Conservation (phyloP, 2,329 filamentous ascomycete species). For the Acrocalymma vagum region DNA sequence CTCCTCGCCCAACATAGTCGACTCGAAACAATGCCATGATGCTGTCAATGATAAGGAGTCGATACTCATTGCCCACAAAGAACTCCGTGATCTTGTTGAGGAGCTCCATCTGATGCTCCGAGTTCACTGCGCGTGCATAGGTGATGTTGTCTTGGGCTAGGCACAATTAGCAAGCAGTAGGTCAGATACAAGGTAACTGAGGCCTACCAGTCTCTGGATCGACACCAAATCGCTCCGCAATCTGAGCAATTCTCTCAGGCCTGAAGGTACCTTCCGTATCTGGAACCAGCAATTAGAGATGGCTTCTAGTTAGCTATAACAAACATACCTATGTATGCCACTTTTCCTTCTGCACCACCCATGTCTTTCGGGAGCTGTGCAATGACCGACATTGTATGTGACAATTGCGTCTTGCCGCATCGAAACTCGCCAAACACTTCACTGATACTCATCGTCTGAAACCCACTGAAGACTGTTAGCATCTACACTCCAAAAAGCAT, state of each 20-base stretch:
- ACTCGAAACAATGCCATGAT: conserved; percentile 75
- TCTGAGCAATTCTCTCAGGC: conserved; percentile 72
- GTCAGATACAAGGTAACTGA: not conserved
- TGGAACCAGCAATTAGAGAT: conserved; percentile 46
- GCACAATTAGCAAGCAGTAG: conserved; percentile 60
- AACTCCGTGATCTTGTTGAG: conserved; percentile 68
- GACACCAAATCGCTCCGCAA: conserved; percentile 70
- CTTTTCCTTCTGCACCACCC: conserved; percentile 73
- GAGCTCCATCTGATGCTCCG: conserved; percentile 71
- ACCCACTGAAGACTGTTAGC: conserved; percentile 59
- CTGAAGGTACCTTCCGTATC: conserved; percentile 62
- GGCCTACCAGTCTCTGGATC: conserved; percentile 42
- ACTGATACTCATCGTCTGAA: conserved; percentile 75
- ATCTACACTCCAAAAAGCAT: not conserved
- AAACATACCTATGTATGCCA: conserved; percentile 68
- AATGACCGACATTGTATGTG: conserved; percentile 73
- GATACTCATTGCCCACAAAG: conserved; percentile 70
- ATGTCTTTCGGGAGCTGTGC: conserved; percentile 67
- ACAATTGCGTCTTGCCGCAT: conserved; percentile 75
- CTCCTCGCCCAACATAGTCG: conserved; percentile 72
- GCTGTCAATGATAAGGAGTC: conserved; percentile 73
- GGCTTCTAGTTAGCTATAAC: not conserved
- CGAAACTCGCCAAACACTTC: conserved; percentile 70
- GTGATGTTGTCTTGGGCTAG: conserved; percentile 72
- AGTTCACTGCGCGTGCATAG: conserved; percentile 71